These are phyloP conservation scores for Nothomitra cinnamomea DNA, from an alignment of 2,329 filamentous ascomycete genomes.

Conservation along the genomic window DNA sequence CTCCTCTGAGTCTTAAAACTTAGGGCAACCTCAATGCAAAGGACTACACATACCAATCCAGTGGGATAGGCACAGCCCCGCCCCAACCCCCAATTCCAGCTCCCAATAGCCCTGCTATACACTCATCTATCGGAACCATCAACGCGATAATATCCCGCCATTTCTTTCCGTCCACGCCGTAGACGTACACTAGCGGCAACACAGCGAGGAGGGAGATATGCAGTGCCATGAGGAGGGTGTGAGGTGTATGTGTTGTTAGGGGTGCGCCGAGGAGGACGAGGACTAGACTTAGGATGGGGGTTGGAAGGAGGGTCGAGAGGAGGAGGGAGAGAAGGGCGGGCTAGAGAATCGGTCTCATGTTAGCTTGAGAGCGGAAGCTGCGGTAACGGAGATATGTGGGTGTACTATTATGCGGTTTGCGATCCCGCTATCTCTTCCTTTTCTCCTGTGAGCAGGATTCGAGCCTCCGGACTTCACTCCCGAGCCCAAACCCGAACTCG, in stretches of 20 bases:
- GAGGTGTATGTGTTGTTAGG: conserved; percentile 58
- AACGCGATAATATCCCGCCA: conserved; percentile 57
- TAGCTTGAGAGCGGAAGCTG: not conserved
- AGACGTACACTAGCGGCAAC: conserved; percentile 70
- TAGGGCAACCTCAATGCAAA: no score
- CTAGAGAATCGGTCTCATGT: conserved; percentile 26
- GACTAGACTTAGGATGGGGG: conserved; percentile 39
- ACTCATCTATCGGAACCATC: conserved; percentile 60
- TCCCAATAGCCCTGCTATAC: conserved; percentile 69
- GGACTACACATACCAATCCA: conserved; percentile 64
- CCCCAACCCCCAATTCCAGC: conserved; percentile 73
- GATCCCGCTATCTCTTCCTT: no score
- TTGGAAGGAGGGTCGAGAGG: conserved; percentile 35
- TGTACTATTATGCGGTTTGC: no score
- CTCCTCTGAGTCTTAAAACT: no score
- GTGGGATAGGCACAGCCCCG: conserved; percentile 82
- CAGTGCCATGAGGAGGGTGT: conserved; percentile 64
- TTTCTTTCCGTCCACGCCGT: conserved; percentile 54
- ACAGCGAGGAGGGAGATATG: conserved; percentile 67
- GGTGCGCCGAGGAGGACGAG: conserved; percentile 87
- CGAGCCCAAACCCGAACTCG: conserved; percentile 10
- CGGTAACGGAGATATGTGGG: no score
- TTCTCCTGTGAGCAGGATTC: no score
- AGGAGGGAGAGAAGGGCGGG: conserved; percentile 54
- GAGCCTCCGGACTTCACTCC: no score